phyloP scores from a whole-genome alignment of 2,329 filamentous ascomycete species.

The Acephala macrosclerotiorum region DNA sequence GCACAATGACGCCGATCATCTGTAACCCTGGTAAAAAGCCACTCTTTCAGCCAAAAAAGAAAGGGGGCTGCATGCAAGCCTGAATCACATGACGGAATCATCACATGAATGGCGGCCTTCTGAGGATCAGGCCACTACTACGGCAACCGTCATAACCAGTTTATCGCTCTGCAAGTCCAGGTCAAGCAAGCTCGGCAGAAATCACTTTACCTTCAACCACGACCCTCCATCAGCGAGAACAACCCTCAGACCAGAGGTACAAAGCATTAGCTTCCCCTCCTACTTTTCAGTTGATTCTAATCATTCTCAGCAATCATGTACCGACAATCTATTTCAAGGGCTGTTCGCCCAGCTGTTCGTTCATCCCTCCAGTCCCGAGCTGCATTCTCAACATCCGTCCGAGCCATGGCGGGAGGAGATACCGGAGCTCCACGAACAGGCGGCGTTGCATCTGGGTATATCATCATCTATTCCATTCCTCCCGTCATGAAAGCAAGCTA shows the following conservation, averaged over 20 bases:
- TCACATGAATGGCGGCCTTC: not conserved
- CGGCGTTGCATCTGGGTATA: slow-evolving; percentile 35
- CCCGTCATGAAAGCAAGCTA: slow-evolving; percentile 23
- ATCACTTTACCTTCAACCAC: slow-evolving; percentile 35
- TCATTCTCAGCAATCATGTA: slow-evolving; percentile 62
- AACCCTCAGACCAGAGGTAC: slow-evolving; percentile 35
- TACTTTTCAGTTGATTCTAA: slow-evolving; percentile 16
- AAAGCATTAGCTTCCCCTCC: slow-evolving; percentile 29
- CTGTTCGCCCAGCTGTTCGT: slow-evolving; percentile 54
- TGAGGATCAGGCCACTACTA: slow-evolving; percentile 4
- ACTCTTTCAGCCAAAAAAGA: slow-evolving; percentile 16
- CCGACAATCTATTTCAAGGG: slow-evolving; percentile 62
- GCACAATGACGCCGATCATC: slow-evolving; percentile 23
- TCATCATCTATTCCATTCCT: not conserved
- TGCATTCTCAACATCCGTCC: slow-evolving; percentile 50
- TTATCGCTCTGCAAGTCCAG: slow-evolving; percentile 16
- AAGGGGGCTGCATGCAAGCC: slow-evolving; percentile 5
- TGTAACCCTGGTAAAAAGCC: slow-evolving; percentile 4
- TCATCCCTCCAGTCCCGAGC: slow-evolving; percentile 62
- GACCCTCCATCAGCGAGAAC: slow-evolving; percentile 33
- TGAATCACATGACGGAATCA: slow-evolving; percentile 10
- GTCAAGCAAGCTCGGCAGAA: slow-evolving; percentile 28
- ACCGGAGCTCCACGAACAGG: slow-evolving; percentile 40
- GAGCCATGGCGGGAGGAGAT: slow-evolving; percentile 72
- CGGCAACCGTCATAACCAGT: not conserved